Conservation (phyloP, 2,329 filamentous ascomycete genomes). For the Stachybotrys echinatus region DNA sequence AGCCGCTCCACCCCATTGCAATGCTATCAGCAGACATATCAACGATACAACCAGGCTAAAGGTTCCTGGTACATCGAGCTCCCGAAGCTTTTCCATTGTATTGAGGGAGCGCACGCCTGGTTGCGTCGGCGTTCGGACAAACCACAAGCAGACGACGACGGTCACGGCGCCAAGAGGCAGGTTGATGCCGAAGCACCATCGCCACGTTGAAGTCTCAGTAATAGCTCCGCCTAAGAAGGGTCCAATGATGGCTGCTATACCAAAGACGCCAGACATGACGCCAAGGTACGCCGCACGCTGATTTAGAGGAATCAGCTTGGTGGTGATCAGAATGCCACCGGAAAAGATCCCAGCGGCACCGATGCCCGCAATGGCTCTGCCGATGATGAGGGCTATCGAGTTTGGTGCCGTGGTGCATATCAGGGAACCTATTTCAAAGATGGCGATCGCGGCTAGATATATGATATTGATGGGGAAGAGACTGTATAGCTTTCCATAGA, state of each 20-base stretch:
- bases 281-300: conserved; percentile 29
- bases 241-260: conserved; percentile 11
- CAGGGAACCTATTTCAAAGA: conserved; percentile 32
- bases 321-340: conserved; percentile 24
- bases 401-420: conserved; percentile 17
- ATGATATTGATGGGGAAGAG: conserved; percentile 4
- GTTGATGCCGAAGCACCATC: conserved; percentile 25
- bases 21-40: conserved; percentile 37
- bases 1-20: conserved; percentile 29
- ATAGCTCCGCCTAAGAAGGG: conserved; percentile 15
- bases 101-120: neutral
- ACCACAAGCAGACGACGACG: conserved; percentile 18
- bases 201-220: conserved; percentile 15
- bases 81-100: conserved; percentile 5
- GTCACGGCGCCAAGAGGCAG: conserved; percentile 17
- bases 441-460: conserved; percentile 20
- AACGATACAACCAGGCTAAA: conserved; percentile 12
- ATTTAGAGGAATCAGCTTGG: conserved; percentile 6
- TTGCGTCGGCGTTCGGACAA: conserved; percentile 1
- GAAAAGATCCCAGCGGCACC: conserved; percentile 33
- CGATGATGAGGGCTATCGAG: conserved; percentile 10
- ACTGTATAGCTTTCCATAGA: neutral
- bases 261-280: conserved; percentile 18
- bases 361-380: conserved; percentile 10
- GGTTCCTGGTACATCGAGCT: conserved; percentile 15